phyloP scores from a whole-genome alignment of 441 rosid genomes.

The Geranium incanum region DNA sequence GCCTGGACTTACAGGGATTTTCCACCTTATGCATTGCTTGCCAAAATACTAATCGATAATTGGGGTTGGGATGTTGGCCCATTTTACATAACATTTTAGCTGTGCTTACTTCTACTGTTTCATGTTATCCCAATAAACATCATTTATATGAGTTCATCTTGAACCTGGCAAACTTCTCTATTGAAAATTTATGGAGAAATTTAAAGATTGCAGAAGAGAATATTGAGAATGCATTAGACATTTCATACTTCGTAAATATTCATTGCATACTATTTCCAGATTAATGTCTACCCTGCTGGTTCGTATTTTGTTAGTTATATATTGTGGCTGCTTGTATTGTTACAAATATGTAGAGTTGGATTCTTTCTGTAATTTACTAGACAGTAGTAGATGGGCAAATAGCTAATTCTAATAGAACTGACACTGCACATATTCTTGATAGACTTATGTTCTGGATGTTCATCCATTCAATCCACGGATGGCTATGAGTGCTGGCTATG shows the following conservation, averaged over 20 bases:
- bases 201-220: neutral
- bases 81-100: neutral
- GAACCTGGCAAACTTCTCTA: no score
- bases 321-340: neutral
- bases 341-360: neutral
- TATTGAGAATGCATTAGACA: neutral
- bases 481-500: conserved; percentile 99
- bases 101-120: neutral
- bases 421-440: conserved; percentile 23
- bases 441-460: conserved; percentile 98
- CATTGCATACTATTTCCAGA: neutral
- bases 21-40: neutral
- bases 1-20: neutral
- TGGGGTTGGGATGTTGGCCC: neutral
- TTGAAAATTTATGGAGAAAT: neutral
- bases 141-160: neutral
- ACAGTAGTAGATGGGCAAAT: neutral
- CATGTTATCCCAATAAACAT: neutral
- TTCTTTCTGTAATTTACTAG: neutral
- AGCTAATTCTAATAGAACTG: conserved; percentile 18
- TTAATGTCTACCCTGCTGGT: no score
- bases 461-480: conserved; percentile 98
- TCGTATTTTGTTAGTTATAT: neutral
- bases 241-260: neutral
- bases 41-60: neutral